Evolutionary conservation across 176 grass and related monocot genomes (phyloP).

Genomic region (Eleusine coracana): DNA sequence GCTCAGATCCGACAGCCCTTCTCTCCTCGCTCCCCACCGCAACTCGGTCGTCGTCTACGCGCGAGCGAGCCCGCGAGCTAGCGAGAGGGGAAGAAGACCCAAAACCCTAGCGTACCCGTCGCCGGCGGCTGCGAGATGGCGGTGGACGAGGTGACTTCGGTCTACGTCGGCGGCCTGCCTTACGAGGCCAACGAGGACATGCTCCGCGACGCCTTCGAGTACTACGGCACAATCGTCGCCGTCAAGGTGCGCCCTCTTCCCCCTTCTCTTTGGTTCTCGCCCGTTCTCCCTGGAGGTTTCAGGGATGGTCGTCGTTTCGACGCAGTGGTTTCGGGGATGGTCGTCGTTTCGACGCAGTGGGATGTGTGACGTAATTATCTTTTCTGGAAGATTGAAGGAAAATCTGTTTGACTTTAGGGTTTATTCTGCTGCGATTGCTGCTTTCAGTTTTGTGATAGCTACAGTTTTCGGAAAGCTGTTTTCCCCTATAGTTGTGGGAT

Average conservation of each 20-base stretch:
- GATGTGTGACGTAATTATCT: too few relatives aligned
- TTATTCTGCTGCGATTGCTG: conserved; percentile 16
- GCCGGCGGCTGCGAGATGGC: conserved; percentile 51
- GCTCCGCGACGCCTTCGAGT: conserved; percentile 64
- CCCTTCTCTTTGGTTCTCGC: neutral
- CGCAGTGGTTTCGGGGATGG: neutral
- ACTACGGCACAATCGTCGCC: conserved; percentile 71
- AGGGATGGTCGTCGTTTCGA: neutral
- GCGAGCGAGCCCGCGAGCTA: neutral
- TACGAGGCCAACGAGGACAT: conserved; percentile 72
- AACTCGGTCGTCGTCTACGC: conserved; percentile 20
- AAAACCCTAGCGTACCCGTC: conserved; percentile 50
- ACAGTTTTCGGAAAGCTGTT: neutral
- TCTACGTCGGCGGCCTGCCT: conserved; percentile 79
- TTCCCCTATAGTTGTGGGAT: neutral
- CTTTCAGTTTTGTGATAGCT: neutral
- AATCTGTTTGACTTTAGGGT: neutral
- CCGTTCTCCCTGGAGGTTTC: neutral
- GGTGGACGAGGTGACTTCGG: conserved; percentile 72
- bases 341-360: neutral
- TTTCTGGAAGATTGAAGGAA: neutral
- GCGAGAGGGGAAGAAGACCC: conserved; percentile 11
- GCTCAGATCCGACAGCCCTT: conserved; percentile 34
- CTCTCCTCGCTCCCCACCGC: neutral
- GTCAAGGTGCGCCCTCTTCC: conserved; percentile 53